A percentile compares a stretch with the other conserved stretches of the same genome.
Conservation (phyloP, 257 asterid species). For the Jasminum sambac region DNA sequence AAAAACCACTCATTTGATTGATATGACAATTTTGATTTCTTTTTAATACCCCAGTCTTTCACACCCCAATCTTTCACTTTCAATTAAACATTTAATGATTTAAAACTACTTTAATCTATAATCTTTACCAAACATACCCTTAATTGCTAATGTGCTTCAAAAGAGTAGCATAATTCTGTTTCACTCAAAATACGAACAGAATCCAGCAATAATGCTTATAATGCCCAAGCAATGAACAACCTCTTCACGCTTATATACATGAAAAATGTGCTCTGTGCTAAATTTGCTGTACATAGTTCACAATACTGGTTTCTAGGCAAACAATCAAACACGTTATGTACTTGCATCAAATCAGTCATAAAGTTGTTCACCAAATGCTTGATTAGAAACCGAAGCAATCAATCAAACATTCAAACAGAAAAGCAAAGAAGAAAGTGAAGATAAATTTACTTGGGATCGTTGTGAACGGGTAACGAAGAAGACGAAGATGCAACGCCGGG, state of each 20-base stretch:
- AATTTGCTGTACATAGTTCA: not conserved
- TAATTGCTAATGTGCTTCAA: slow-evolving; percentile 16
- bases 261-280: not conserved
- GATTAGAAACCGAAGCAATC: not conserved
- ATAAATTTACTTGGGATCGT: slow-evolving; percentile 44
- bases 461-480: slow-evolving; percentile 27
- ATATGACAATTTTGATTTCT: too few species aligned
- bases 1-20: too few species aligned
- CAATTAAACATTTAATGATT: too few species aligned
- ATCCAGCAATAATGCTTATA: not conserved
- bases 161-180: slow-evolving; percentile 3
- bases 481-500: slow-evolving; percentile 50
- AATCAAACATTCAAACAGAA: slow-evolving; percentile 17
- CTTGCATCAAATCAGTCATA: not conserved
- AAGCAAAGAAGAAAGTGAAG: slow-evolving; percentile 13
- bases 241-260: not conserved
- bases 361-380: slow-evolving; percentile 3
- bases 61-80: too few species aligned
- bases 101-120: too few species aligned
- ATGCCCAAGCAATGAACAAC: not conserved
- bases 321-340: slow-evolving; percentile 4
- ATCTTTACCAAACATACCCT: not conserved
- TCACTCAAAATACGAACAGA: slow-evolving; percentile 11
- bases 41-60: too few species aligned
- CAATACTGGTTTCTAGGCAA: slow-evolving; percentile 11